Conservation (phyloP, 441 rosid species). For the Eruca vesicaria region DNA sequence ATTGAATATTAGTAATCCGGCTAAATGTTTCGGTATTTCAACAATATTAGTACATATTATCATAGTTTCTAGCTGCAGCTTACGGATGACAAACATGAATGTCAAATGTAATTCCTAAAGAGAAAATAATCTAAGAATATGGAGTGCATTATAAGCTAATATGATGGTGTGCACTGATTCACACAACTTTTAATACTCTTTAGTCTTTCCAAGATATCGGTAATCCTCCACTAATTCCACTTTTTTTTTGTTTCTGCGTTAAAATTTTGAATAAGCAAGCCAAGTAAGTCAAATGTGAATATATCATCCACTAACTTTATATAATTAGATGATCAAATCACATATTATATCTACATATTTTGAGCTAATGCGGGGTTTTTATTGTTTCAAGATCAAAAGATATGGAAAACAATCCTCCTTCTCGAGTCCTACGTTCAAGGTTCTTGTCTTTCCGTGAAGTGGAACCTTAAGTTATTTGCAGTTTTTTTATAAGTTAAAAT, state of each 20-base stretch:
- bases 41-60: background rate
- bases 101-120: background rate
- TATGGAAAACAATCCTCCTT: constrained; percentile 11
- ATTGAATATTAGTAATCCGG: background rate
- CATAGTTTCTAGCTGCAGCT: background rate
- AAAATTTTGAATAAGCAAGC: background rate
- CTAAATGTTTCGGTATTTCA: background rate
- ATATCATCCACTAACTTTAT: constrained; percentile 13
- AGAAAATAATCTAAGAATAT: background rate
- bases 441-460: constrained; percentile 28
- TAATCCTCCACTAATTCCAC: constrained; percentile 8
- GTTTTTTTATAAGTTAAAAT: background rate
- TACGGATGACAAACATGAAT: background rate
- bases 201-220: background rate
- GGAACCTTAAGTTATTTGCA: constrained; percentile 8
- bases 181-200: constrained; percentile 21
- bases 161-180: constrained; percentile 18
- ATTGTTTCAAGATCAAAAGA: background rate
- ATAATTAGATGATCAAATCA: background rate
- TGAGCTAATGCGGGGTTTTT: constrained; percentile 3
- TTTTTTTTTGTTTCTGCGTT: background rate
- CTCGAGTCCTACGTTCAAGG: constrained; percentile 29
- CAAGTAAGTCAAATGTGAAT: constrained; percentile 14
- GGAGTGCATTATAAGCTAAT: constrained; percentile 14
- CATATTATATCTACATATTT: background rate